phyloP scores from a whole-genome alignment of 2,329 filamentous ascomycete species.

The Diaporthe citrichinensis region DNA sequence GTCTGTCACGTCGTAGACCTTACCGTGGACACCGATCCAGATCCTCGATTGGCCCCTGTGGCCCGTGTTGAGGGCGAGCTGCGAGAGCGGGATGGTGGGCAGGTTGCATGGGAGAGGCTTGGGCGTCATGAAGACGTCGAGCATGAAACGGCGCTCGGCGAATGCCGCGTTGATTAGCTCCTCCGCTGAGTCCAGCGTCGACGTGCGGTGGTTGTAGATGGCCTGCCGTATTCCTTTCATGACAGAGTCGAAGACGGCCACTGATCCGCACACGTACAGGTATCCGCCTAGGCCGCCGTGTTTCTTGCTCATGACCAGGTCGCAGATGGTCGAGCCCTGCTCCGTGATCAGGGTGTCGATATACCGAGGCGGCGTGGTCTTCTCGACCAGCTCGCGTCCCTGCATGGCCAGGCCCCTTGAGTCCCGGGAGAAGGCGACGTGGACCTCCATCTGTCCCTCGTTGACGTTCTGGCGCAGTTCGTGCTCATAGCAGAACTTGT shows the following conservation, averaged over 20 bases:
- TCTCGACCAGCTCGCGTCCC: conserved; percentile 61
- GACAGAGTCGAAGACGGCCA: conserved; percentile 66
- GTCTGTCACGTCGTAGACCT: conserved; percentile 67
- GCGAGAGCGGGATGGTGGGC: conserved; percentile 64
- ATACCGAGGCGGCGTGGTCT: conserved; percentile 63
- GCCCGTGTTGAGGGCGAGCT: conserved; percentile 65
- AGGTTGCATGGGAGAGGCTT: conserved; percentile 65
- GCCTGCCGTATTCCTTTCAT: conserved; percentile 70
- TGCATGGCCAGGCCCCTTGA: conserved; percentile 56
- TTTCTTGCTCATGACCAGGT: conserved; percentile 70
- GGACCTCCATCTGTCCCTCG: conserved; percentile 64
- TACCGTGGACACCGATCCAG: conserved; percentile 68
- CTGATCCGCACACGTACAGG: conserved; percentile 64
- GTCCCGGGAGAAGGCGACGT: conserved; percentile 67
- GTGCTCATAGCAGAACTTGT: conserved; percentile 66
- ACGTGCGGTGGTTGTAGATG: conserved; percentile 66
- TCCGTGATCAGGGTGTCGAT: conserved; percentile 67
- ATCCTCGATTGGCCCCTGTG: conserved; percentile 61
- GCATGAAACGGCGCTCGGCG: conserved; percentile 68
- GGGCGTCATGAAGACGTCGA: conserved; percentile 70
- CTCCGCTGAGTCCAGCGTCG: conserved; percentile 66
- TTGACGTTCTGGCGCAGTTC: conserved; percentile 62
- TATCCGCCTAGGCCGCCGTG: conserved; percentile 65
- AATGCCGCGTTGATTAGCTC: conserved; percentile 66
- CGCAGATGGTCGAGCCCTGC: conserved; percentile 64